These are phyloP conservation scores for Cyclotella baltica DNA, from an alignment of 108 stramenopile genomes.

Conservation along the genomic window DNA sequence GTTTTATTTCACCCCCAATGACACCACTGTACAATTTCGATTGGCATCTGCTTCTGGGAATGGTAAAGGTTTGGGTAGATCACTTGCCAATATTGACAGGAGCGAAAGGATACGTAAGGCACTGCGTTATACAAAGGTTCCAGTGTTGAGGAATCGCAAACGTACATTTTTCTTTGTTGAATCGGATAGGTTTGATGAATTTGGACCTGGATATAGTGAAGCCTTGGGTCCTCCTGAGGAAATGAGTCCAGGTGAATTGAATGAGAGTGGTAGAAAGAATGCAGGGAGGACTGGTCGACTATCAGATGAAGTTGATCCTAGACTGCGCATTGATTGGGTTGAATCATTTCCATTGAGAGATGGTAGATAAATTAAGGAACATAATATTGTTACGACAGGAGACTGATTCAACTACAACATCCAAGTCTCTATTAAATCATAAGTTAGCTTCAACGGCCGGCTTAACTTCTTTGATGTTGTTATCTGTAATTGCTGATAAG, in stretches of 20 bases:
- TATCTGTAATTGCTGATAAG: no score
- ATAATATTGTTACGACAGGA: no score
- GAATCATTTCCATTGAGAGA: constrained; percentile 62
- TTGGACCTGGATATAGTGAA: constrained; percentile 77
- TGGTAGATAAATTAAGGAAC: no score
- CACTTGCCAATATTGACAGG: constrained; percentile 71
- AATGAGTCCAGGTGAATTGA: constrained; percentile 62
- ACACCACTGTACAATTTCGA: constrained; percentile 88
- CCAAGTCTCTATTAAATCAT: no score
- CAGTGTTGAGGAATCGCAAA: constrained; percentile 81
- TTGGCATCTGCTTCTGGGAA: constrained; percentile 38
- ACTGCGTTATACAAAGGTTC: constrained; percentile 74
- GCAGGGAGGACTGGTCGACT: constrained; percentile 31
- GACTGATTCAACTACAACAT: no score
- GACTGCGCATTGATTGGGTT: constrained; percentile 66
- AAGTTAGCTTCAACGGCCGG: no score
- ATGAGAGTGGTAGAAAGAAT: constrained; percentile 15
- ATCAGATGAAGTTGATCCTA: constrained; percentile 68
- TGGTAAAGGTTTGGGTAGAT: constrained; percentile 22
- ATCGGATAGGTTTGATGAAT: constrained; percentile 72
- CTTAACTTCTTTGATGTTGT: no score
- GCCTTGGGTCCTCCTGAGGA: constrained; percentile 81
- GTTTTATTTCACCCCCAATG: constrained; percentile 86
- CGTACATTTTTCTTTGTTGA: constrained; percentile 81
- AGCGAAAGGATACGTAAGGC: constrained; percentile 77